Base-by-base conservation (phyloP, 1,139 yeast genomes). In the Yamadazyma diospyri region DNA sequence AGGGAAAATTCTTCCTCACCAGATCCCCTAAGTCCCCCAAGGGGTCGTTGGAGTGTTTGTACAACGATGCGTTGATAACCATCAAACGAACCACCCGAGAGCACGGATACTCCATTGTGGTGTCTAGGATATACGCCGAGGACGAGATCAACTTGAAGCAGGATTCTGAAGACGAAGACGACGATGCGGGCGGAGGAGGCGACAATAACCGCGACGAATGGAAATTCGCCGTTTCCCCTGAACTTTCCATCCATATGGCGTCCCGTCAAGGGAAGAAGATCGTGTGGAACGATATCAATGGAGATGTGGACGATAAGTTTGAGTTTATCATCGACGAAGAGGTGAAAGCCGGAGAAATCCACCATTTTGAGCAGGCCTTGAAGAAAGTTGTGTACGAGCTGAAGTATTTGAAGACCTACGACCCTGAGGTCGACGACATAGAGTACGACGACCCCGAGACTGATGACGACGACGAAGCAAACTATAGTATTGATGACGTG, bases 281-380 rank as follows among this genome's bases (percentile, higher is more conserved):
- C 27, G 69, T 80, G 1, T 92, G 98, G 98, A 65, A 64, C 16
- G 96, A 92, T 46, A 53, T 80, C 33, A 81, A 81, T 32, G 96
- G 95, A 19, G 96, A 87, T 46, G 66, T 69, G n/a, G 97, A 89
- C 11, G 97, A 89, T 51, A 63, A 70, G 40, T 88, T 83, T 57
- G 95, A 87, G 56, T 89, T 87, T 58, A 69, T 83, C 14, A 75
- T 88, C 35, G 87, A 80, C 40, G 73, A 72, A 29, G 69, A 71
- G n/a, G 75, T 81, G 6, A 68, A 80, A 19, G 48, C 61, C 3
- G 64, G 61, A 23, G 80, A 79, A 16, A 69, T 86, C 32, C 81
- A 81, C 19, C 65, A 69, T 29, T 92, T 92, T 53, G 75, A 84
- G 61, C 53, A 63, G 23, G 67, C 78, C 0, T 68, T 87, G 10